Base-by-base conservation (phyloP, 495 filamentous ascomycete genomes). In the Aspergillus funiculosus region DNA sequence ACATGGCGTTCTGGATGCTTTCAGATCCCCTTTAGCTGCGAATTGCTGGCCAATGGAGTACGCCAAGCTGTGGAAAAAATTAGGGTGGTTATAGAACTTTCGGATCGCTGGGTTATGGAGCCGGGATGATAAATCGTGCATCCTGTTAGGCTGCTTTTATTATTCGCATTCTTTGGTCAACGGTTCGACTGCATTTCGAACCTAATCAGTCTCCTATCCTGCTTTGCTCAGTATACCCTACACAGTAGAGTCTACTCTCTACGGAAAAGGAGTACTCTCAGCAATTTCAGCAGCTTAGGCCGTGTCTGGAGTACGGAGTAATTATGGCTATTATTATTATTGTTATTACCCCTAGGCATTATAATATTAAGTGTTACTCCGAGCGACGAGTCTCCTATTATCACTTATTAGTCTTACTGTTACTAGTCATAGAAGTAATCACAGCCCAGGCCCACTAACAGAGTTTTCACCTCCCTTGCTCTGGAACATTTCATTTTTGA, bases 391-490 rank as follows among this genome's bases (percentile, higher is more conserved):
- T 13, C 13, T 17, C 30, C 6, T 11, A 17, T 15, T 6, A 11
- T 10, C 36, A 8, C 10, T 10, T 37, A 9, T 37, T 17, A 9
- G 20, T n/a, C n/a, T n/a, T n/a, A n/a, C 15, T 30, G 29, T 14
- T 17, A n/a, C 28, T 5, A 15, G 28, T 29, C 25, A 21, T 18
- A 19, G 14, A 21, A 37, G 15, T 29, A 36, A 38, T 38, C 50
- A 39, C 43, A 18, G 10, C 18, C 17, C 13, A 39, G 47, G 34
- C 43, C 47, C 52, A 51, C 52, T 38, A 48, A 13, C 52, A 54
- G 52, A 54, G 39, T 54, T 54, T 54, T 54, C 52, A 50, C 43
- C 14, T 22, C 46, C 52, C 52, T 54, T 54, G 46, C 52, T 47
- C 42, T 31, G 18, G 34, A 44, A 49, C 35, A 36, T 43, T 34